Evolutionary conservation across 768 basidiomycete genomes (phyloP), one percentile per base, ranked within the genome.

Genomic region (Xerocomus brunneocitrinus): DNA sequence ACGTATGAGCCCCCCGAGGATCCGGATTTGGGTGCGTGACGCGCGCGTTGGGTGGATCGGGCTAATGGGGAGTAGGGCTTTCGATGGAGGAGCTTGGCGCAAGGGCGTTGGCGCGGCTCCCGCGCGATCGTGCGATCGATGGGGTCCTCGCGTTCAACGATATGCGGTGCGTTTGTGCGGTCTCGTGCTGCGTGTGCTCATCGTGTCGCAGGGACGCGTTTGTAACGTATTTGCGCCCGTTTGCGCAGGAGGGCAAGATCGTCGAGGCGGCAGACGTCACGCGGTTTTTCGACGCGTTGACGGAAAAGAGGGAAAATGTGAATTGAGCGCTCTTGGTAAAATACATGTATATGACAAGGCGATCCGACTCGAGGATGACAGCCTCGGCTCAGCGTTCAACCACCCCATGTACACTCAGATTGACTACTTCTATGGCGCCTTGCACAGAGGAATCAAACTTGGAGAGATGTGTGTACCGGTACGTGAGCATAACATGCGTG

Each of bases 1-100:
- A 89, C 85, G 0, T 92, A 89, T 56, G 87, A 90, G 64, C 89
- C 87, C 1, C 91, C 90, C 4, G 84, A 89, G 62, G 91, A 92
- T 68, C 90, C 91, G 9, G 91, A 93, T 64, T 89, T 84, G 56
- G 83, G 90, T 84, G 54, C n/a, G 55, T 39, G 8, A 35, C 8
- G 4, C 22, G 9, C 6, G 40, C 2, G 19, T 13, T 3, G 4
- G 5, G 8, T 19, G 14, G 10, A 7, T 38, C 4, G 2, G 28
- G 24, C 9, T 5, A 5, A 40, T 44, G 53, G 9, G 12, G 5
- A 12, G 8, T 40, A 89, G 90, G 81, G 25, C 72, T 91, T 47
- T 88, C 90, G 16, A 71, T 93, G 32, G 91, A 92, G 66, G 89
- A 91, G 64, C 78, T 93, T 5, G 91, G 91, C 10, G 76, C 90